Evolutionary conservation across 805 yeast species (phyloP), one percentile per base, ranked within the genome.

Genomic region (Candida montana): DNA sequence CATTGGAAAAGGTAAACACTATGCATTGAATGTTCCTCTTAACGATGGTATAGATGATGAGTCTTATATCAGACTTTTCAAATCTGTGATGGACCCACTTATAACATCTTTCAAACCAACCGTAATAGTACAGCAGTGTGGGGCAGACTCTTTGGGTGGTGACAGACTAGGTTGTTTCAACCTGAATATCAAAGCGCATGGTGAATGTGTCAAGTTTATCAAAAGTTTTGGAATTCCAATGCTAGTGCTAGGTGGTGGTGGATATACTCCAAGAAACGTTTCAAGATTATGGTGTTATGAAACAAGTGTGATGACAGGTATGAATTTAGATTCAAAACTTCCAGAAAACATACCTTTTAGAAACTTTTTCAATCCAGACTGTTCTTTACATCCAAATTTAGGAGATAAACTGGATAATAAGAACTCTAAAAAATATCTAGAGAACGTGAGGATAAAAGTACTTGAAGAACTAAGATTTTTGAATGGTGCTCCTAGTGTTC

Each of bases 181-280:
- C 60, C 74, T 93, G 48, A 87, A 93, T 42, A 90, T 91, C 77
- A 72, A 71, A 42, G 98, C 96, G 0, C 99, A 95, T 61, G 98
- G 97, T 31, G 95, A 91, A 63, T 93, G 99, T 69, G 87, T 91
- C 39, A 80, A 83, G 52, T 91, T 78, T 64, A 88, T 90, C 39
- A 85, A 84, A 60, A 74, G 85, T 8, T 87, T 91, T 58, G 85
- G 86, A 36, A 73, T 93, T 15, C 98, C 99, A 9, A 67, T 87
- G 74, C 76, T 93, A 81, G 95, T 93, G 24, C 72, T 93, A 17
- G 99, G 99, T 31, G 99, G 99, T 37, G 99, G 99, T 53, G 99
- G 99, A 17, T 93, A 93, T 66, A 93, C 99, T 3, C 95, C 95
- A 75, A 76, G 97, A 61, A 93, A 93, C 60, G 99, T 93, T 37